phyloP scores from a whole-genome alignment of 495 filamentous ascomycete genomes.

The Astrothelium macrocarpum region DNA sequence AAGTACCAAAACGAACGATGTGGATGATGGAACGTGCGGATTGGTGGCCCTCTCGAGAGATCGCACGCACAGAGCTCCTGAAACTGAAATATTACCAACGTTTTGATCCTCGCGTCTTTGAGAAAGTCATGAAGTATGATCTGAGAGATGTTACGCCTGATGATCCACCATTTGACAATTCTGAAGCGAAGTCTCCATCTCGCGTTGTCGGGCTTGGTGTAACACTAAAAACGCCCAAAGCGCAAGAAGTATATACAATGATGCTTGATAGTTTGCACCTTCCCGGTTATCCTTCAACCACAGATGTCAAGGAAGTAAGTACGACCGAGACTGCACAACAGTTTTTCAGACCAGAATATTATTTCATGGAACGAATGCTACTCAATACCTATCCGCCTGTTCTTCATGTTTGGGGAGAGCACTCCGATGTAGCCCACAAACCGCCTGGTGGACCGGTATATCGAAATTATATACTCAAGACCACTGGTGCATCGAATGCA shows the following conservation, averaged over 20 bases:
- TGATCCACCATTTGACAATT: neutral
- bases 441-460: neutral
- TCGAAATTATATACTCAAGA: conserved; percentile 52
- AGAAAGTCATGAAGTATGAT: conserved; percentile 16
- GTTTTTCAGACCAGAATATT: conserved; percentile 70
- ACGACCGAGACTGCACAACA: neutral
- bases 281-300: conserved; percentile 17
- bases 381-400: conserved; percentile 63
- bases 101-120: conserved; percentile 28
- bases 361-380: conserved; percentile 50
- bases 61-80: conserved; percentile 22
- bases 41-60: conserved; percentile 24
- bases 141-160: neutral
- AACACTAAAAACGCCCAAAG: conserved; percentile 26
- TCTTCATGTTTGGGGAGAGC: conserved; percentile 53
- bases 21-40: conserved; percentile 14
- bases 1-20: neutral
- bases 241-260: conserved; percentile 31
- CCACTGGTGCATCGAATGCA: conserved; percentile 41
- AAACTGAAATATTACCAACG: conserved; percentile 26
- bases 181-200: neutral
- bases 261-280: neutral
- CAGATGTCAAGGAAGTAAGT: conserved; percentile 25
- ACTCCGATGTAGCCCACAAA: conserved; percentile 26
- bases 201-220: conserved; percentile 17